Conservation (phyloP, 257 asterid species). For the Parsonsia alboflavescens region DNA sequence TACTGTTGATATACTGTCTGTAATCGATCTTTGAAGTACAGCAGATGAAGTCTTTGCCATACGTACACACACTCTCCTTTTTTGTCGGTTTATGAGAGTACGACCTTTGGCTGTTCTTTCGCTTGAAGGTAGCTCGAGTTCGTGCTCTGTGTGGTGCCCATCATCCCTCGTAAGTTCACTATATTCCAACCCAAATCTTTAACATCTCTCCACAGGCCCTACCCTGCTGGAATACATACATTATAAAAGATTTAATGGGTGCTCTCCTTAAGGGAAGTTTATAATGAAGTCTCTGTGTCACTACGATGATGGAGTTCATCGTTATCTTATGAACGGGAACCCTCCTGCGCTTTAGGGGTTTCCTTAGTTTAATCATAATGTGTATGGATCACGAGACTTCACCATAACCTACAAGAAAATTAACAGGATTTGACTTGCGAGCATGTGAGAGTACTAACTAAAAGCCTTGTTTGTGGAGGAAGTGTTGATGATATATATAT, state of each 20-base stretch:
- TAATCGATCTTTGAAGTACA: constrained; percentile 9
- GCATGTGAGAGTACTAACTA: constrained; percentile 1
- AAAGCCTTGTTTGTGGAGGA: constrained; percentile 5
- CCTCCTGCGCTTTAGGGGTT: not conserved
- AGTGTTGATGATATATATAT: not conserved
- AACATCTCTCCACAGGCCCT: not conserved
- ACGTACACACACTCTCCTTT: not conserved
- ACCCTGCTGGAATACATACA: too few relatives aligned
- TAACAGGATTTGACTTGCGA: not conserved
- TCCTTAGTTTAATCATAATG: not conserved
- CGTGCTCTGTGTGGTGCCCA: too few relatives aligned
- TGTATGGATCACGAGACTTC: too few relatives aligned
- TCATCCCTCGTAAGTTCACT: not conserved
- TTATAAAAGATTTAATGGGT: too few relatives aligned
- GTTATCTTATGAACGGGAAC: not conserved
- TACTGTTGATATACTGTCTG: not conserved
- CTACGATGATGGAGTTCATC: too few relatives aligned
- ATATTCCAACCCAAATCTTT: constrained; percentile 4
- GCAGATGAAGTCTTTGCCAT: constrained; percentile 6
- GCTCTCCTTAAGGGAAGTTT: too few relatives aligned
- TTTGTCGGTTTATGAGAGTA: constrained; percentile 13
- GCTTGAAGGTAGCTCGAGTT: too few relatives aligned
- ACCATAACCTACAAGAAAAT: not conserved
- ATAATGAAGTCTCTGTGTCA: too few relatives aligned
- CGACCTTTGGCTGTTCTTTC: too few relatives aligned